Base-by-base conservation (phyloP, 192 early-diverging fungal species). In the Backusella tuberculispora region DNA sequence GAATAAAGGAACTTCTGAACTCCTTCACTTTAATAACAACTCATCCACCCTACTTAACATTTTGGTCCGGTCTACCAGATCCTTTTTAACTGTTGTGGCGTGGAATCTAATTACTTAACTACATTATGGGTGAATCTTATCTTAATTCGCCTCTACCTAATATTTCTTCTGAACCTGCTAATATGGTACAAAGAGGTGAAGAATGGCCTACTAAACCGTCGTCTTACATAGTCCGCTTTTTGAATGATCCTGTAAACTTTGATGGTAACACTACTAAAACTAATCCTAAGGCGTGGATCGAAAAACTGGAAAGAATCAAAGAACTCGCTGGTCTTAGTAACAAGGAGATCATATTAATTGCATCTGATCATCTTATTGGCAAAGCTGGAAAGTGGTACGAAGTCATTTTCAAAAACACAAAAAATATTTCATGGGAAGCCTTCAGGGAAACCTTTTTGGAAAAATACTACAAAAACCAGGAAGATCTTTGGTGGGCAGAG, bases 401-500 rank as follows among this genome's bases (percentile, higher is more conserved):
- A 8, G 24, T 63, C 0, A 43, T 43, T n/a, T 48, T 48, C 47
- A n/a, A 48, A 4, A n/a, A 48, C 47, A 37, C 13, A 5, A 15
- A 0, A 29, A 13, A 4, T 34, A 38, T 14, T 14, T 38, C 47
- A 1, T 72, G 70, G 48, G 8, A 19, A 5, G 6, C 12, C 4
- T 72, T 72, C 40, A 41, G 2, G 6, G 26, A 60, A 34, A 12
- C n/a, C n/a, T 72, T 56, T 15, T 5, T 42, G 3, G 6, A 38
- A 0, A 29, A 56, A 24, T 72, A 41, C 37, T 47, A 5, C 17
- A 15, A 34, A 0, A 12, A 29, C 7, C 40, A 60, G n/a, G 70
- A 72, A 29, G 40, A 72, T 26, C 17, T 72, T 41, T 60, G 50
- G 24, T 60, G 70, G 48, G 5, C 26, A 8, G 42, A 72, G 19